Base-by-base conservation (phyloP, 2,329 filamentous ascomycete species). In the Exophiala viscosa region DNA sequence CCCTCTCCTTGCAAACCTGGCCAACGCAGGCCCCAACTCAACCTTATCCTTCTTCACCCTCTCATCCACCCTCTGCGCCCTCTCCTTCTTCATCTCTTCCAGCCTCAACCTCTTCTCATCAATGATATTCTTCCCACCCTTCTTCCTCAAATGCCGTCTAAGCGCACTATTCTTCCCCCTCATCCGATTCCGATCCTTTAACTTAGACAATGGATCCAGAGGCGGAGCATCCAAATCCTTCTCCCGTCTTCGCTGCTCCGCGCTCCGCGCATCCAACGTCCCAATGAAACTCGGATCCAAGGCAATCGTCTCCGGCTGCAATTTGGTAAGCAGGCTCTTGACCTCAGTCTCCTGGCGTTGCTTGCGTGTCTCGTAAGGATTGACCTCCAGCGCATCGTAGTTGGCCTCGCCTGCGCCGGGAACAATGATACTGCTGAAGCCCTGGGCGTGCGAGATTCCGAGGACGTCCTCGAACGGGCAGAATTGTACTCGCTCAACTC, bases 331-430 rank as follows among this genome's bases (percentile, higher is more conserved):
- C 59, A 99, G 78, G 10, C 82, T 78, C 75, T 88, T 90, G 69
- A 99, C 90, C 71, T 99, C 93, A 45, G 81, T 80, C 72, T 99
- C 93, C 70, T 95, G 91, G 64, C 93, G 83, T 74, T 97, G 91
- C 73, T 93, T 95, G 65, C 78, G 80, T 48, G 87, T 96, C 74
- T 97, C 93, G 79, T 92, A 97, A 32, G 93, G 93, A 76, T 99
- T 99, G 63, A 85, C 79, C 71, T 99, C 93, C 48, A 96, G 77
- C 2, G 90, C 88, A 69, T 99, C 93, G 68, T 88, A 96, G 79
- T 97, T 97, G 67, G 93, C 85, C 70, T 99, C 93, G 57, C 93
- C 93, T n/a, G 92, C 88, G 43, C 93, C 93, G 6, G 93, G 93
- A 1, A 97, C 84, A 62, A 99, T 83, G 66, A 96, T 83, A 50